Percentiles rank a stretch among this genome's conserved stretches.
Evolutionary conservation across 768 basidiomycete genomes (phyloP).

Genomic region (Russula earlei): DNA sequence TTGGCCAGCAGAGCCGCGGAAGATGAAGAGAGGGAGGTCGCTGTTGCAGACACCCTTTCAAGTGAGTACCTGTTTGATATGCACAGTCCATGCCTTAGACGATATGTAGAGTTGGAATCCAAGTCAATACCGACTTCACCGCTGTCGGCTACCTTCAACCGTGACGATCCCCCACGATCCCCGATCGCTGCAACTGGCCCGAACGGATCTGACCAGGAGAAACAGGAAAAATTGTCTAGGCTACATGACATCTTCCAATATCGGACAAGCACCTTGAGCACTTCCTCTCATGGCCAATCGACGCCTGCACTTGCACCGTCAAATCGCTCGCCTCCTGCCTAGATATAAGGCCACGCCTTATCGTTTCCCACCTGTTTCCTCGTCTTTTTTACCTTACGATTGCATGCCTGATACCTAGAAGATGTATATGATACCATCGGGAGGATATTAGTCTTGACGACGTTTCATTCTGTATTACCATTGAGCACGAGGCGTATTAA

Average conservation of each 20-base stretch:
- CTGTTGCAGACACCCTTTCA: constrained; percentile 74
- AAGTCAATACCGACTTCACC: constrained; percentile 9
- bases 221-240: constrained; percentile 60
- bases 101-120: constrained; percentile 17
- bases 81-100: not conserved
- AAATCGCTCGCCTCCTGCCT: constrained; percentile 11
- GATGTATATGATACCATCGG: constrained; percentile 10
- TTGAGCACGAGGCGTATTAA: not conserved
- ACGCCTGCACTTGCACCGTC: constrained; percentile 1
- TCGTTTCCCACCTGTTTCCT: not conserved
- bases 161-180: constrained; percentile 11
- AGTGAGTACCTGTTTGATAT: constrained; percentile 41
- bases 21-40: constrained; percentile 70
- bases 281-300: constrained; percentile 30
- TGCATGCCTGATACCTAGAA: constrained; percentile 15
- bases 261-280: constrained; percentile 53
- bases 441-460: not conserved
- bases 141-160: not conserved
- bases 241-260: constrained; percentile 81
- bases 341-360: not conserved
- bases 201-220: constrained; percentile 25
- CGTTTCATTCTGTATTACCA: constrained; percentile 7
- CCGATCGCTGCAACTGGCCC: constrained; percentile 20
- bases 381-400: not conserved
- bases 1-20: constrained; percentile 82